These are phyloP conservation scores for Exophiala calicioides DNA, from an alignment of 2,329 filamentous ascomycete genomes.

Conservation along the genomic window DNA sequence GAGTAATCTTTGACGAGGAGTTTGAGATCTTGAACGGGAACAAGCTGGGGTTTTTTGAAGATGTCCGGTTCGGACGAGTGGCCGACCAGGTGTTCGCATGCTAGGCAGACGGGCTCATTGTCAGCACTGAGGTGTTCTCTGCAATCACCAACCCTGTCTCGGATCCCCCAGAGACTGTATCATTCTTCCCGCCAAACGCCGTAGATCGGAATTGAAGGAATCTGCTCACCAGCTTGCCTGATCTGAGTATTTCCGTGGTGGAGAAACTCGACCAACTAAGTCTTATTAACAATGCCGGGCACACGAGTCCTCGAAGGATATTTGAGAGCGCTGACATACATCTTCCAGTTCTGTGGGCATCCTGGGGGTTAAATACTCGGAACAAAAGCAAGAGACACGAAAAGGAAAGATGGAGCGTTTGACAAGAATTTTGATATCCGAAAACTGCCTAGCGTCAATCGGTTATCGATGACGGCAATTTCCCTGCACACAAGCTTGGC, in stretches of 20 bases:
- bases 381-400: too few relatives aligned
- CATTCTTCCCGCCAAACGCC: background rate
- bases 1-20: constrained; percentile 80
- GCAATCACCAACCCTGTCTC: background rate
- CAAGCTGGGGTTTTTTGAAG: constrained; percentile 78
- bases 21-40: constrained; percentile 84
- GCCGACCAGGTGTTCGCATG: constrained; percentile 81
- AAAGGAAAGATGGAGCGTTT: background rate
- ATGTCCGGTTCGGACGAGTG: constrained; percentile 74
- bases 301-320: background rate
- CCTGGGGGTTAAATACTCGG: constrained; percentile 28
- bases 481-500: too few relatives aligned
- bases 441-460: constrained; percentile 18
- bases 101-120: constrained; percentile 43
- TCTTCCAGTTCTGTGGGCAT: constrained; percentile 80
- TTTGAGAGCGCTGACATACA: constrained; percentile 49
- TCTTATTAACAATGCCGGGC: background rate
- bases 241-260: constrained; percentile 90
- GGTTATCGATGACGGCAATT: constrained; percentile 5
- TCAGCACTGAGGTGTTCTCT: background rate
- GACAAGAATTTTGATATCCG: constrained; percentile 15
- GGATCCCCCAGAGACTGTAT: background rate
- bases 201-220: constrained; percentile 30
- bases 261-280: constrained; percentile 86
- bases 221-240: constrained; percentile 67